Base-by-base conservation (phyloP, 2,329 filamentous ascomycete species). In the Fusarium verrucosum region DNA sequence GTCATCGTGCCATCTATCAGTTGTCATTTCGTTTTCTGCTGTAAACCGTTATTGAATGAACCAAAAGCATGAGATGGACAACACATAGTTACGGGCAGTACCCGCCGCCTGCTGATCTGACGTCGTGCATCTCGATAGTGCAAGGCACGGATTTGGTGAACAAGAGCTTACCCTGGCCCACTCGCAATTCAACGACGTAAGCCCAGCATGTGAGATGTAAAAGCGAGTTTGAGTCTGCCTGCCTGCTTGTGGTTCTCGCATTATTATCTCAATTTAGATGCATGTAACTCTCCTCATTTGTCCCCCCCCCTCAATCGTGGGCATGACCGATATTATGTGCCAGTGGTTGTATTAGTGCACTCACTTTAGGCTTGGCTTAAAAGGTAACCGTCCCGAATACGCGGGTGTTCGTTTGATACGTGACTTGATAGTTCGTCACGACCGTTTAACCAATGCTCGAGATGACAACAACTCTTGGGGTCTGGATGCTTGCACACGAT, bases 151-250 rank as follows among this genome's bases (percentile, higher is more conserved):
- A 41, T 37, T 49, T 22, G 25, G 20, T 55, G 30, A 14, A 37
- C 36, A 32, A 25, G 20, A 43, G n/a, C n/a, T 26, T 38, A 64
- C 28, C 62, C 62, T 40, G 25, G 52, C 40, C 58, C 4, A 49
- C 20, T 33, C 23, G 19, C n/a, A 44, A 45, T 40, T 60, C 58
- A 63, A 55, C 54, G 50, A 66, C 63, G 63, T 63, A 67, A 56
- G 63, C 63, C 62, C 47, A 66, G 63, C 30, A 43, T 44, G 35
- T 32, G 26, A 62, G 38, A 37, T 59, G 37, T 25, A 43, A 23
- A 28, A 33, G 51, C 58, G 43, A 66, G 62, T 58, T 43, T 61
- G 28, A 43, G 41, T 51, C 32, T n/a, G 45, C 47, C 37, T 47
- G n/a, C n/a, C n/a, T 33, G 35, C 20, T 42, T 38, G 36, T 42